Percentiles rank a stretch among this genome's conserved stretches.
Conservation (phyloP, 2,329 filamentous ascomycete genomes). For the Knufia fluminis region DNA sequence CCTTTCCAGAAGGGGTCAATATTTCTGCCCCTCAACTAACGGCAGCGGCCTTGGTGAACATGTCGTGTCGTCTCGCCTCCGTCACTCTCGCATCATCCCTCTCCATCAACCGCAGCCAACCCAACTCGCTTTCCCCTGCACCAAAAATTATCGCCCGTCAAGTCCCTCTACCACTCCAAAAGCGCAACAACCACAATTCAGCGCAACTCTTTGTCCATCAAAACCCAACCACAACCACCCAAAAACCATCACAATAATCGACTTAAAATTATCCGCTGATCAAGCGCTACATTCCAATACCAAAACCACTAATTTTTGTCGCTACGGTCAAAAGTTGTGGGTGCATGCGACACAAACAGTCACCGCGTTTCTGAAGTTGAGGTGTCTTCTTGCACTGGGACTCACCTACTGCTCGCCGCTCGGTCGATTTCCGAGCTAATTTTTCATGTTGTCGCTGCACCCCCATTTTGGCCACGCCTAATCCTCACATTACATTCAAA, state of each 20-base stretch:
- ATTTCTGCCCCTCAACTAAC: too few relatives aligned
- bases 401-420: neutral
- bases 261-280: conserved; percentile 43
- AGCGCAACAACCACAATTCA: conserved; percentile 8
- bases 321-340: conserved; percentile 1
- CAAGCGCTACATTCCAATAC: conserved; percentile 52
- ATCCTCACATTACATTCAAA: neutral
- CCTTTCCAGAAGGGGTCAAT: too few relatives aligned
- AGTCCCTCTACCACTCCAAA: conserved; percentile 8
- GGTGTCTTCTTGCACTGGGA: conserved; percentile 4
- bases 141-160: conserved; percentile 10
- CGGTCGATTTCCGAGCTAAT: conserved; percentile 3
- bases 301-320: conserved; percentile 48
- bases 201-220: conserved; percentile 30
- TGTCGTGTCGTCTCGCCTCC: neutral
- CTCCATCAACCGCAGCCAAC: neutral
- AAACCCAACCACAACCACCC: conserved; percentile 43
- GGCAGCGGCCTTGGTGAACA: too few relatives aligned
- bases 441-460: conserved; percentile 3
- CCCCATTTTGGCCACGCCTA: neutral
- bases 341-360: neutral
- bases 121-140: conserved; percentile 2
- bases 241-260: conserved; percentile 47
- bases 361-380: neutral
- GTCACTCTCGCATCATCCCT: neutral